Percentiles rank a stretch among this genome's conserved stretches.
These are phyloP conservation scores for Penicillium chermesinum DNA, from an alignment of 495 filamentous ascomycete genomes.

Conservation along the genomic window DNA sequence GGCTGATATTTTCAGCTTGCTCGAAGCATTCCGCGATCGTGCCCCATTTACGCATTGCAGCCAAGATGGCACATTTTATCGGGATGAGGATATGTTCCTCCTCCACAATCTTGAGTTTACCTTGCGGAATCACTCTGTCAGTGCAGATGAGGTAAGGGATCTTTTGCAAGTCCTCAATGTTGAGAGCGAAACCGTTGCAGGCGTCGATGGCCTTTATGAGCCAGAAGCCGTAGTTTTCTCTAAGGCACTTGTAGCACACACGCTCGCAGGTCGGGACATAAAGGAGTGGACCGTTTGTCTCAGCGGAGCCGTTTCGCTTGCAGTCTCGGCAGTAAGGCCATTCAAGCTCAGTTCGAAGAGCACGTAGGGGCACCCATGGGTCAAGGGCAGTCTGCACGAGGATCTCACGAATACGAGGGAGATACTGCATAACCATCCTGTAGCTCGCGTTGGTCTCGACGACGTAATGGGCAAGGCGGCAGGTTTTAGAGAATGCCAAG, in stretches of 20 bases:
- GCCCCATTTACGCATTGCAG: background rate
- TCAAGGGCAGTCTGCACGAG: background rate
- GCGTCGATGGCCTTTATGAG: background rate
- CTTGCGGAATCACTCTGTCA: background rate
- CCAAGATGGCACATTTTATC: background rate
- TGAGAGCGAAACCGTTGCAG: background rate
- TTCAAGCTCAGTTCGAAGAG: background rate
- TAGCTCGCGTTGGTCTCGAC: background rate
- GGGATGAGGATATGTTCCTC: background rate
- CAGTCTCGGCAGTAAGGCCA: slow-evolving; percentile 3
- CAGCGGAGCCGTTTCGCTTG: background rate
- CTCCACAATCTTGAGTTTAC: background rate
- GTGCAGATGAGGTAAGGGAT: background rate
- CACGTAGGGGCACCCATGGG: background rate
- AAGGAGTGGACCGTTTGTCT: too few relatives aligned
- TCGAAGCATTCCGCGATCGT: background rate
- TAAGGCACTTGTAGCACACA: slow-evolving; percentile 1
- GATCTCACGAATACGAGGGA: background rate
- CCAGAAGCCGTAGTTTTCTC: slow-evolving; percentile 5
- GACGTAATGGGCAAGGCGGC: background rate
- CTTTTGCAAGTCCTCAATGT: background rate
- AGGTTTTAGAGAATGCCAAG: background rate
- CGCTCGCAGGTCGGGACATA: slow-evolving; percentile 7
- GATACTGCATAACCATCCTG: background rate
- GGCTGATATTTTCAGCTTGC: background rate